Base-by-base conservation (phyloP, 2,329 filamentous ascomycete genomes). In the Sporothrix pseudoabietina region DNA sequence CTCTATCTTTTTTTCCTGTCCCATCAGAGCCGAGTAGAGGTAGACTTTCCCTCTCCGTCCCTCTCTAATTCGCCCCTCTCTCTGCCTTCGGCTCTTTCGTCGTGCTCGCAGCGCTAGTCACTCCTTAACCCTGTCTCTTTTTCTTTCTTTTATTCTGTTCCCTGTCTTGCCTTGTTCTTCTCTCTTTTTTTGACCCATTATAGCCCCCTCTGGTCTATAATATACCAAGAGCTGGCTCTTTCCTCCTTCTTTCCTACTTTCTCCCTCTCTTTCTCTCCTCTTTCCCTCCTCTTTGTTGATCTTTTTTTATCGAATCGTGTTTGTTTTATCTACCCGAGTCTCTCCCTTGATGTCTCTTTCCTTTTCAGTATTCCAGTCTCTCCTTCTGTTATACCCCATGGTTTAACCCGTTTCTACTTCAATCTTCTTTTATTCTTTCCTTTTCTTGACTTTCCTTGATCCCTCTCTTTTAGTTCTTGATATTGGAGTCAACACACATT, bases 171-270 rank as follows among this genome's bases (percentile, higher is more conserved):
- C 35, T 68, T 70, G 44, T 54, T 30, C 39, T 39, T 12, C 52
- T 26, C 35, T 70, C 19, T 59, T 69, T 66, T 54, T 72, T 72
- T 55, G 65, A 73, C 68, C 80, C 80, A 78, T 79, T 80, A 82
- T 82, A 82, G 82, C 77, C 74, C 75, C 77, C 79, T 80, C 79
- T 81, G 80, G 80, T 82, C 81, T 84, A 84, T 84, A 84, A 80
- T 78, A 82, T 79, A 80, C 81, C 84, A 84, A 84, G 85, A 87
- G 85, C 86, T 86, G 86, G 86, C 85, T 87, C 84, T 85, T 81
- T 81, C 44, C 39, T 70, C 71, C 69, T 72, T 68, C 66, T 65
- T 61, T 49, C 30, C 54, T 70, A 52, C 52, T 59, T 65, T n/a
- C 80, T 78, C 78, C 78, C 81, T 81, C 80, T 79, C 79, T 81